Base-by-base conservation (phyloP, 805 yeast genomes). In the Yamadazyma laniorum region DNA sequence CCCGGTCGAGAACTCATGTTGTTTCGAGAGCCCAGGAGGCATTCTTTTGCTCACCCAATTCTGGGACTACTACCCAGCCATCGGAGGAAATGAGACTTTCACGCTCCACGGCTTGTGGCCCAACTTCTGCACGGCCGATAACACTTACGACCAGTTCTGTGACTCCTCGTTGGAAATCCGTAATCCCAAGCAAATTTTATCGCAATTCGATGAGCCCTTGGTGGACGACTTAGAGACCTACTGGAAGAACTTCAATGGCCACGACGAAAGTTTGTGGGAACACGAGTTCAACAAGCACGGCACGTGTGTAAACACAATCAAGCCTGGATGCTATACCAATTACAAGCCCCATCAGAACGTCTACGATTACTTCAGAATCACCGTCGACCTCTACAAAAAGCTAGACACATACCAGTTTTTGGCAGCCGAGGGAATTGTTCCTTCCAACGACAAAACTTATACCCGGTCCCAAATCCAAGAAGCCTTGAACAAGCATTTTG, bases 261-360 rank as follows among this genome's bases (percentile, higher is more conserved):
- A 76, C 35, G 87, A 87, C 11, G 81, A 77, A 40, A 58, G 70
- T 7, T 52, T 67, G 37, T 67, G 74, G 74, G 55, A 58, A 25
- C 72, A 67, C 43, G 72, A 67, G 48, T 67, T 49, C 52, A 67
- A 67, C 52, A 67, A 67, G 46, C 74, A 67, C 40, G 74, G 61
- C 6, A 67, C 74, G 3, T 67, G 74, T 45, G 59, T 67, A 44
- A 60, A 56, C 22, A 66, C 72, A 7, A 48, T 66, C 26, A 35
- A 45, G 11, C 72, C 74, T 14, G 29, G 40, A 8, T 67, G 74
- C 39, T 67, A 64, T 44, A 7, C 29, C 7, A 37, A 12, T 15
- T 57, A 35, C 43, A 30, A 34, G 13, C 37, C 38, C 15, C 44
- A 57, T 43, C 43, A 52, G 33, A 59, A 62, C 40, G 51, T 50